Evolutionary conservation across 371 early-diverging fungal species (phyloP), one percentile per base, ranked within the genome.

Genomic region (Mortierella sp.): DNA sequence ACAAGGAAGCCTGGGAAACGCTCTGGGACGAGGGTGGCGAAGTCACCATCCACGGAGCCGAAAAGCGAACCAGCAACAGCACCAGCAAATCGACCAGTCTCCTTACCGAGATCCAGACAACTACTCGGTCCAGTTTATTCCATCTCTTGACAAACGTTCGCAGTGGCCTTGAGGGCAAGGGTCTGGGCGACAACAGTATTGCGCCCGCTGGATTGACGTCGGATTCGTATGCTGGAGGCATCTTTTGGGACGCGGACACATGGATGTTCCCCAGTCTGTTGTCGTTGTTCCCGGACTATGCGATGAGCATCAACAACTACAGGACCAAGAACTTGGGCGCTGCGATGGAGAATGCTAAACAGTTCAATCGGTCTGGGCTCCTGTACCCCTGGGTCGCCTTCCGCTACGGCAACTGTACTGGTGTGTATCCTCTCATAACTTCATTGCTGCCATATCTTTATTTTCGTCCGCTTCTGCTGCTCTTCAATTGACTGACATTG

Each of bases 171-270:
- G 84, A 83, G 37, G 77, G 80, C 11, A 67, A 46, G 48, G 84
- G 84, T 40, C 37, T 83, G 50, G 84, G 84, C 0, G 84, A 83
- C 61, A 83, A 83, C 28, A 83, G 84, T 51, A 83, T 83, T 11
- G 84, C 84, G 2, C 84, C 84, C 28, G 74, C 84, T 43, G 84
- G 84, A n/a, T 61, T 83, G 16, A 83, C 80, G 2, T 83, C 84
- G 3, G 84, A 83, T 53, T 83, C 84, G 28, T 83, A 83, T n/a
- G 84, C 81, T 19, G 84, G 73, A 44, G 84, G 84, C 26, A 83
- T 83, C 78, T 83, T 83, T 55, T 83, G 84, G 84, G 84, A 83
- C 73, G 84, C 84, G 3, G 84, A 83, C 10, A 83, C 81, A 3
- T 83, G 84, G 84, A 83, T 83, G 84, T 83, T 77, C 37, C 84